Base-by-base conservation (phyloP, 1,284 basidiomycete species). In the Ganoderma multipileum region DNA sequence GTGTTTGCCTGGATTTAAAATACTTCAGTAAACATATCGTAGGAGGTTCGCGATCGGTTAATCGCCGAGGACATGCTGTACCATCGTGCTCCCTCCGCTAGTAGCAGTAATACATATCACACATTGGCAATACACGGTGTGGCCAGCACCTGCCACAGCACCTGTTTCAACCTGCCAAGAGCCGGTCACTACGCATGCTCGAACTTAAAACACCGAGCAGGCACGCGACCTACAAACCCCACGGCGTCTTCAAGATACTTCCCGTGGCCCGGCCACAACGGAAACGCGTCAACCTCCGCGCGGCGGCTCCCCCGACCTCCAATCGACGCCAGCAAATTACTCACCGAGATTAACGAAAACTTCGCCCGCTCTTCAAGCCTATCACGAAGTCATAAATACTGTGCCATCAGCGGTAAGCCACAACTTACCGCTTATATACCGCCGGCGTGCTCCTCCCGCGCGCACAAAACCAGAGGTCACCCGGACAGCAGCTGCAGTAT, bases 161-260 rank as follows among this genome's bases (percentile, higher is more conserved):
- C n/a, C 54, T 33, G 54, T 30, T 38, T 18, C 30, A 12, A 2
- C 33, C 18, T 38, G 47, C 47, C 47, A 50, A 50, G 47, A 50
- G 23, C 47, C 33, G 55, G 55, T 38, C 55, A 30, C 55, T 33
- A 33, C 55, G 20, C 20, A n/a, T 33, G 11, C 33, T 3, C 28
- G 14, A 58, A 38, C 30, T 58, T 38, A 58, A 58, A 38, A 38
- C 33, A 14, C 55, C 55, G 55, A 58, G 33, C 55, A n/a, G 55
- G 55, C 55, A 58, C 55, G 55, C 55, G 55, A 58, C 33, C 55
- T 12, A 8, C 16, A 36, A 38, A 36, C 30, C 30, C 55, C 55
- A 58, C 55, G 55, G 55, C 55, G 30, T 58, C 55, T 58, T 58
- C 33, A 16, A 18, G 16, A 6, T 5, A 18, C 52, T 55, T 33